These are phyloP conservation scores for Phytopythium kandeliae DNA, from an alignment of 352 stramenopile species.

Conservation along the genomic window DNA sequence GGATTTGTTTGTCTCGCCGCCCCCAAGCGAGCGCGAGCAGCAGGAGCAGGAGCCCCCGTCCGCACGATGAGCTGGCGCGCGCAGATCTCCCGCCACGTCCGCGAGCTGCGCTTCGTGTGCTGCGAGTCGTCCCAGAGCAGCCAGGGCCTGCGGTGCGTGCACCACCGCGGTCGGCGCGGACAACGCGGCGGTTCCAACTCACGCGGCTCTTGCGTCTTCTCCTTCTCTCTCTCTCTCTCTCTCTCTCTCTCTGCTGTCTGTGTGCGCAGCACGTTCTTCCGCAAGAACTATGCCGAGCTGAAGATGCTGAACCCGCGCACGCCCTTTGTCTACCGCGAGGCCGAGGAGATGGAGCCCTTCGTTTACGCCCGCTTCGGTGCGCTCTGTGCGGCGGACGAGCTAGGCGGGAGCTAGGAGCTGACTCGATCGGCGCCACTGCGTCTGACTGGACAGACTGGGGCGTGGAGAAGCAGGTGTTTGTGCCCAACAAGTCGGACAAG, in stretches of 20 bases:
- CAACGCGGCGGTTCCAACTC: background rate
- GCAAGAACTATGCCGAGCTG: slow-evolving; percentile 82
- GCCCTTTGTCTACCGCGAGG: slow-evolving; percentile 82
- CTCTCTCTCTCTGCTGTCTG: background rate
- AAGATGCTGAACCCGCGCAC: slow-evolving; percentile 87
- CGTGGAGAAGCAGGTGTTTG: slow-evolving; percentile 77
- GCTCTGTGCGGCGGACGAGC: background rate
- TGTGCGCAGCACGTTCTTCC: slow-evolving; percentile 67
- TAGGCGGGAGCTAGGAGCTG: too few species aligned
- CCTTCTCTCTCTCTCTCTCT: background rate
- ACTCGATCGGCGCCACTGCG: too few species aligned
- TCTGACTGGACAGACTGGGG: slow-evolving; percentile 51
- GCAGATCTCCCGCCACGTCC: slow-evolving; percentile 83
- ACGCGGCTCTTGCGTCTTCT: too few species aligned
- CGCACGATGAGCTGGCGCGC: slow-evolving; percentile 79
- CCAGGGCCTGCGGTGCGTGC: slow-evolving; percentile 70
- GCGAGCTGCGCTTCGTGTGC: slow-evolving; percentile 80
- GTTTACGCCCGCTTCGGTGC: slow-evolving; percentile 78
- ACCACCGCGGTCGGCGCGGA: too few species aligned
- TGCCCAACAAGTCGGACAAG: slow-evolving; percentile 80
- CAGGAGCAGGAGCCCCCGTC: background rate
- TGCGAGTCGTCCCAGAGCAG: slow-evolving; percentile 85
- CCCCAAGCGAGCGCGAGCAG: too few species aligned
- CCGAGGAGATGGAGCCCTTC: slow-evolving; percentile 86
- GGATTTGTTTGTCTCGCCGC: background rate